Base-by-base conservation (phyloP, 1,284 basidiomycete species). In the Retiboletus fuscus region DNA sequence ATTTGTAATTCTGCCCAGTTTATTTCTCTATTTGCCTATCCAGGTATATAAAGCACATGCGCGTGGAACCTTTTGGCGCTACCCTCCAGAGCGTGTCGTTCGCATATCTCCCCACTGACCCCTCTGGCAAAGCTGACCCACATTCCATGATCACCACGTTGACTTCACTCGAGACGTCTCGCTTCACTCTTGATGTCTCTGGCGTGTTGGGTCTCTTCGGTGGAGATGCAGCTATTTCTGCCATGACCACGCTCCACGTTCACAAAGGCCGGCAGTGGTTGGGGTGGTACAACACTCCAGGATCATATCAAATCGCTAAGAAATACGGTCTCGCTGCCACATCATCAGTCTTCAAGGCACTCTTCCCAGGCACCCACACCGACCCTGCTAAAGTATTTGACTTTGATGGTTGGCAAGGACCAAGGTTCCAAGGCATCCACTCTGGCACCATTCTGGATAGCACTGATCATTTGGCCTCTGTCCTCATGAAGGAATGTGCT, bases 261-360 rank as follows among this genome's bases (percentile, higher is more conserved):
- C 80, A 77, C 61, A 61, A 63, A 46, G 68, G 70, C 4, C 74
- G 76, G 57, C 78, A 68, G 39, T 81, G 75, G 78, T n/a, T 81
- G 13, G 80, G 80, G 18, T 81, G 80, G 80, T 81, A 81, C 67
- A 81, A 81, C 47, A 73, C 79, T 7, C 80, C 80, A n/a, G 80
- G 80, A 30, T 74, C 78, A 8, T 82, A 76, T 46, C 64, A 69
- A 11, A 75, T 82, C 18, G 81, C 80, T 49, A 77, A 75, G 69
- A 73, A 74, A 44, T 81, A 79, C n/a, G 76, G 75, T 10, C 71
- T 66, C 24, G 68, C 80, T 12, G 76, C 79, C 13, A 74, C 68
- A 60, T 78, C 77, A 7, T 55, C 69, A 11, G 12, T 81, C n/a
- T 80, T 79, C 71, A 72, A 75, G 20, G 77, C 76, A 15, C 61